phyloP scores from a whole-genome alignment of 2,329 filamentous ascomycete genomes.

The Thyridium curvatum region DNA sequence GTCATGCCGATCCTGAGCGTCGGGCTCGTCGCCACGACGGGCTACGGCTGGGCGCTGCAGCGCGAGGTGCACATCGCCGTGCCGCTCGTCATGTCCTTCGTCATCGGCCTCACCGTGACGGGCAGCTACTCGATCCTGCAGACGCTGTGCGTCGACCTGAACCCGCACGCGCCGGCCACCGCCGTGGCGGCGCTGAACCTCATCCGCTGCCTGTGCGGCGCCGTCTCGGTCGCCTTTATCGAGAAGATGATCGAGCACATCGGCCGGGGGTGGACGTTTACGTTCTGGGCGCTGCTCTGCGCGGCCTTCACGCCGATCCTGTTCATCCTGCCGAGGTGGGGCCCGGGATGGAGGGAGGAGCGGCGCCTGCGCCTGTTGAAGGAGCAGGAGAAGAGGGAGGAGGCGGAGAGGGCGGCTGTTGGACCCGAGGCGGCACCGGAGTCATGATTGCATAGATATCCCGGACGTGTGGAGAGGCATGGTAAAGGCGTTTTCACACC shows the following conservation, averaged over 20 bases:
- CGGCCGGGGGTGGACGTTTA: slow-evolving; percentile 58
- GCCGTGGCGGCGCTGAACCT: slow-evolving; percentile 60
- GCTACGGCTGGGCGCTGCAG: slow-evolving; percentile 53
- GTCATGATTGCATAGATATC: too few species aligned
- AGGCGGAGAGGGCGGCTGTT: slow-evolving; percentile 5
- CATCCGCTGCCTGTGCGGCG: slow-evolving; percentile 54
- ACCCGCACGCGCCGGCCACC: slow-evolving; percentile 53
- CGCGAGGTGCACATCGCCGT: slow-evolving; percentile 43
- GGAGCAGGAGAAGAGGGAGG: slow-evolving; percentile 20
- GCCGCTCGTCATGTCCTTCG: slow-evolving; percentile 48
- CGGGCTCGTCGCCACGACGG: slow-evolving; percentile 45
- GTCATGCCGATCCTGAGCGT: slow-evolving; percentile 48
- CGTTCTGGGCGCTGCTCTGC: slow-evolving; percentile 47
- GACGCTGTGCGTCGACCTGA: slow-evolving; percentile 57
- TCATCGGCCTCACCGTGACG: slow-evolving; percentile 52
- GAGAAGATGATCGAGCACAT: slow-evolving; percentile 50
- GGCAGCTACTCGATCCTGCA: slow-evolving; percentile 59
- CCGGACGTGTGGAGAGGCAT: too few species aligned
- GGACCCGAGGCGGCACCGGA: too few species aligned
- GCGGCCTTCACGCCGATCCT: slow-evolving; percentile 41
- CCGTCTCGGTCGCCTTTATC: slow-evolving; percentile 52
- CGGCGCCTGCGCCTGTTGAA: slow-evolving; percentile 22
- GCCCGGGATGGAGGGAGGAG: slow-evolving; percentile 40
- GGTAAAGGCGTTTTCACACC: too few species aligned
- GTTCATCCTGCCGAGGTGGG: slow-evolving; percentile 41